Evolutionary conservation across 2,329 filamentous ascomycete species (phyloP).

Genomic region (Blastomyces emzantsi): DNA sequence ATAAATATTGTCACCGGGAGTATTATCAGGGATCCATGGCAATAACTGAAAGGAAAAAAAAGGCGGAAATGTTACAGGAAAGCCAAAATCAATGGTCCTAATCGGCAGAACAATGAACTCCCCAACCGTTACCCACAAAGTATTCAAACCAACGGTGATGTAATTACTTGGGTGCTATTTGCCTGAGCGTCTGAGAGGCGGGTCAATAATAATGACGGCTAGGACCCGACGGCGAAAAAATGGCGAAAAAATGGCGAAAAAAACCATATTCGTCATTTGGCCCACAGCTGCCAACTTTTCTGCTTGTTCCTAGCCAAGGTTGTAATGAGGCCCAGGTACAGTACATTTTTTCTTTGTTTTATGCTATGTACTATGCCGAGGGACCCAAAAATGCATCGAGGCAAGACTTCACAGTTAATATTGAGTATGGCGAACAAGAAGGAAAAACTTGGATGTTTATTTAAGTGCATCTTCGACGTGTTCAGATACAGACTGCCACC

Average conservation of each 20-base stretch:
- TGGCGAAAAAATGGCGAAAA: background rate
- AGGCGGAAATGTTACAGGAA: background rate
- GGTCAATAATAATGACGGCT: background rate
- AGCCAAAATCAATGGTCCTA: background rate
- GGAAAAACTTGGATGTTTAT: no score
- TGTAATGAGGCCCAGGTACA: no score
- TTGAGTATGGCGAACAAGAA: no score
- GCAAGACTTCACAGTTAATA: no score
- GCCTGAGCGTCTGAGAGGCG: background rate
- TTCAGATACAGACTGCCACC: no score
- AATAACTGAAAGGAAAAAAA: background rate
- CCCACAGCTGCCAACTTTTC: background rate
- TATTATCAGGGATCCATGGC: background rate
- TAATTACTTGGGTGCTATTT: background rate
- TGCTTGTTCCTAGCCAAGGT: background rate
- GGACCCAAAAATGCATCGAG: no score
- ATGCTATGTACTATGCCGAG: no score
- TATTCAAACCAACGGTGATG: background rate
- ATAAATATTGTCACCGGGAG: background rate
- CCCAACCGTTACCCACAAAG: no score
- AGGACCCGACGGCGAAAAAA: background rate
- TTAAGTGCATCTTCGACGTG: no score
- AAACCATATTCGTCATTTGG: slow-evolving; percentile 5
- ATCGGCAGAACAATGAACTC: background rate
- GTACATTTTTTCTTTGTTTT: no score